phyloP scores from a whole-genome alignment of 345 rosid species.

The Salix dunnii region DNA sequence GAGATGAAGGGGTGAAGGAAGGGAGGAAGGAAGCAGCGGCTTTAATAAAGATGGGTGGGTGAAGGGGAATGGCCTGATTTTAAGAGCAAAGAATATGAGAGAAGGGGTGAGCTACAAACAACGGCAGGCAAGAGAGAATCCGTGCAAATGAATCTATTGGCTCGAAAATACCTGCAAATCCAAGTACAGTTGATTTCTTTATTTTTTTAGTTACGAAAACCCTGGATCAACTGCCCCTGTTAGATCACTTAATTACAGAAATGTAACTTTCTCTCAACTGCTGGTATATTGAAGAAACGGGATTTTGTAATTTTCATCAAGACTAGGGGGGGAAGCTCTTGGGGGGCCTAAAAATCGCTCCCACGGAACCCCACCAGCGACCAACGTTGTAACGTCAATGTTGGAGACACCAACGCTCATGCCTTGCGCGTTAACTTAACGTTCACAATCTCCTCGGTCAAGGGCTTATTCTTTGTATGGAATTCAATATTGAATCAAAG shows the following conservation, averaged over 20 bases:
- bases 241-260: not conserved
- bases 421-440: slow-evolving; percentile 42
- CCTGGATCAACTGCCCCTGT: not conserved
- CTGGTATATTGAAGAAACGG: not conserved
- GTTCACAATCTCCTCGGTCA: slow-evolving; percentile 13
- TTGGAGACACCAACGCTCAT: slow-evolving; percentile 28
- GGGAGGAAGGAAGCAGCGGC: not conserved
- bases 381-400: slow-evolving; percentile 16
- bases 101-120: slow-evolving; percentile 12
- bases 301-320: not conserved
- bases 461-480: not conserved
- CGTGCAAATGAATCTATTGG: slow-evolving; percentile 49
- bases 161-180: slow-evolving; percentile 21
- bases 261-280: not conserved
- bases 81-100: not conserved
- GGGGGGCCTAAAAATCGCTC: not conserved
- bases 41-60: slow-evolving; percentile 5
- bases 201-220: not conserved
- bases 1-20: not conserved
- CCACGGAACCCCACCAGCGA: slow-evolving; percentile 15
- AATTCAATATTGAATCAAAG: not conserved
- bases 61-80: slow-evolving; percentile 20
- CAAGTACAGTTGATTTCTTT: not conserved
- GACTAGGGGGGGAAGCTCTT: not conserved
- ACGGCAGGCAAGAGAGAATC: slow-evolving; percentile 32